Conservation (phyloP, 495 filamentous ascomycete species). For the Melanomma pulvis-pyrius region DNA sequence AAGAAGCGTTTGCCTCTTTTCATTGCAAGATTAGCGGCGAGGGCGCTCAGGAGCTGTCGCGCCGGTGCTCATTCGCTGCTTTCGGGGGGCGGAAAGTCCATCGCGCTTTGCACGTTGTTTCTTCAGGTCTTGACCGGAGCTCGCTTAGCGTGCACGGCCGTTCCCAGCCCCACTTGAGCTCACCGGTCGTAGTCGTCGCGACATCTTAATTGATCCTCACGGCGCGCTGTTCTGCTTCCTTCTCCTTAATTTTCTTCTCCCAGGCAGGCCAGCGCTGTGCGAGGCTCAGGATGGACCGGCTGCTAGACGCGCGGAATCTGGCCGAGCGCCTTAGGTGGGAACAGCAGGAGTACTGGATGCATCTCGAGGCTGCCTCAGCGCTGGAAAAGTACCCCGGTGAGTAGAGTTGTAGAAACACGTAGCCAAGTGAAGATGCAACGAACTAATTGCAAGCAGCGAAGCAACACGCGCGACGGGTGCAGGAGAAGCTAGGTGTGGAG, state of each 20-base stretch:
- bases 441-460: constrained; percentile 60
- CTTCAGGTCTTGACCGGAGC: constrained; percentile 7
- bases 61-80: neutral
- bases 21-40: neutral
- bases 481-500: constrained; percentile 61
- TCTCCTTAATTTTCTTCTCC: neutral
- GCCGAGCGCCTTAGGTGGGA: constrained; percentile 13
- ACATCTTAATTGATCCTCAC: neutral
- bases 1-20: neutral
- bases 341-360: constrained; percentile 32
- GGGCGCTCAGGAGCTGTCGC: neutral
- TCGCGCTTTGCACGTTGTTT: neutral
- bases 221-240: neutral
- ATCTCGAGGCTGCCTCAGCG: constrained; percentile 26
- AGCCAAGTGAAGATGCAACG: constrained; percentile 3
- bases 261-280: neutral
- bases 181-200: neutral
- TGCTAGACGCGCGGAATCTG: constrained; percentile 14
- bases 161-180: neutral
- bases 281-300: neutral
- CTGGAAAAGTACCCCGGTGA: constrained; percentile 51
- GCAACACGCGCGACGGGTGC: constrained; percentile 74
- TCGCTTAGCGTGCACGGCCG: neutral
- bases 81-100: neutral
- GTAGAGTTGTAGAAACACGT: constrained; percentile 24